Evolutionary conservation across 2,329 filamentous ascomycete genomes (phyloP), one percentile per base, ranked within the genome.

Genomic region (Chaetothyriales sp.): DNA sequence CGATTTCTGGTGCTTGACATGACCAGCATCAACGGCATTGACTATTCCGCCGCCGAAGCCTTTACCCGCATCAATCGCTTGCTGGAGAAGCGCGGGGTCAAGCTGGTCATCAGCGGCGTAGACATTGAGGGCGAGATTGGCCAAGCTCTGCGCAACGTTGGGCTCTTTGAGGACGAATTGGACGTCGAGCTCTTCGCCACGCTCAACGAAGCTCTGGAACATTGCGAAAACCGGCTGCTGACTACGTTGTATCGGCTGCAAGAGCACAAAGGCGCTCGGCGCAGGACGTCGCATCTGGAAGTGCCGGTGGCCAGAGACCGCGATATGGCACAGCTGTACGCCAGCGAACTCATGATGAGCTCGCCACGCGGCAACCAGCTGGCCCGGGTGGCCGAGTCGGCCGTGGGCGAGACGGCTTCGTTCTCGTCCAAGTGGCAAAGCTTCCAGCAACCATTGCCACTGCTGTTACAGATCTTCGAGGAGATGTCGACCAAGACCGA

Each of bases 391-490:
- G 92, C 90, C 1, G 81, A 78, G 13, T 81, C 81, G 51, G 86
- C 86, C 0, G 73, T 97, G 50, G 84, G 85, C 56, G 73, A 78
- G 29, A 80, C 84, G 56, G 65, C 66, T 48, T 69, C 77, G 8
- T 70, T 76, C 48, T 72, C 76, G 4, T 75, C 78, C 1, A 85
- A 82, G 63, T 97, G 89, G 85, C 82, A 85, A 62, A 81, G 82
- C 60, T 94, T 95, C 66, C 86, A 86, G 58, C 89, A 95, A 64
- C 92, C 92, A 0, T 78, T 97, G 6, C 85, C 87, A 1, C 80
- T 98, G 46, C 87, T 98, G 67, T 77, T 98, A 20, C 90, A 95
- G 65, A 87, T 92, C n/a, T 97, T 98, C 70, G 85, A 92, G 64
- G 86, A 88, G 45, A 73, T 95, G 10, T 94, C 86, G 49, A 74